Conservation (phyloP, 208 protist genomes). For the Strigomonas galati region DNA sequence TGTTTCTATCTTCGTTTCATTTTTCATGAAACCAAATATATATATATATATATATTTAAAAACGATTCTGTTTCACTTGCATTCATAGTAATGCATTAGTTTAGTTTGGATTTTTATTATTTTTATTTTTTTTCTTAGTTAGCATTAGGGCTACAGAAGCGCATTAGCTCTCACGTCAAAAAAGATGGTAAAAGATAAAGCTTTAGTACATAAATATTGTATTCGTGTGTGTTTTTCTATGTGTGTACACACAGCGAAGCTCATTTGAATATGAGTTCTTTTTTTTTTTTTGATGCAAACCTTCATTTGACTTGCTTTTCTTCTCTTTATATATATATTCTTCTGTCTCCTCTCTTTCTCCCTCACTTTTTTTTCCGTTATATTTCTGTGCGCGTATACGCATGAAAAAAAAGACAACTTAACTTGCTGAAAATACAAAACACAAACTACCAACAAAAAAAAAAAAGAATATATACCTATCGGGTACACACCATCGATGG, state of each 20-base stretch:
- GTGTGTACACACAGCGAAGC: neutral
- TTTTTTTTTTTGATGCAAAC: neutral
- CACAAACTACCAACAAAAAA: neutral
- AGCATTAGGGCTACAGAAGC: neutral
- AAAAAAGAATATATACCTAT: neutral
- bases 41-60: constrained; percentile 1
- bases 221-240: neutral
- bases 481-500: neutral
- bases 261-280: neutral
- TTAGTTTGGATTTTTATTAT: constrained; percentile 7
- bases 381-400: neutral
- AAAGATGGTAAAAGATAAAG: neutral
- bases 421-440: neutral
- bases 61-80: neutral
- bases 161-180: neutral
- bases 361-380: neutral
- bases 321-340: neutral
- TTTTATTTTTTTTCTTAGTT: neutral
- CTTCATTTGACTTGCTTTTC: neutral
- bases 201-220: neutral
- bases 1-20: constrained; percentile 11
- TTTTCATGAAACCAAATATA: neutral
- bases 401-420: neutral
- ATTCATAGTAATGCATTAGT: neutral
- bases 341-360: neutral